phyloP scores from a whole-genome alignment of 2,329 filamentous ascomycete genomes.

The Diaporthe ilicicola region DNA sequence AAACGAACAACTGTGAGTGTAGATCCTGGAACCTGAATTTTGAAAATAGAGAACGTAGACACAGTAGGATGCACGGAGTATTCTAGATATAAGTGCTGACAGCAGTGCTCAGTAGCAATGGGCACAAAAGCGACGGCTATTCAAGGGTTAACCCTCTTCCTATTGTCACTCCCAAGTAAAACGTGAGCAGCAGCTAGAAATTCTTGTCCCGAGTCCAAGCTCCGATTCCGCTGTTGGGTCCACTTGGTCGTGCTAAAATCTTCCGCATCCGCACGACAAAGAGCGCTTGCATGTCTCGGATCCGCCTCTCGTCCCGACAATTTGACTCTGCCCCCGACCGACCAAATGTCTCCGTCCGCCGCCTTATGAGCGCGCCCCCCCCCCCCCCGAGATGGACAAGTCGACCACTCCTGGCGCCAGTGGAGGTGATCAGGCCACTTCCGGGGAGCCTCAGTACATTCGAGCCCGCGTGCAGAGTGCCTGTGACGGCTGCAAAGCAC shows the following conservation, averaged over 20 bases:
- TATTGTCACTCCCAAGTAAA: neutral
- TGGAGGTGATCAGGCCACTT: conserved; percentile 22
- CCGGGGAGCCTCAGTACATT: conserved; percentile 31
- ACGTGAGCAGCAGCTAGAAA: neutral
- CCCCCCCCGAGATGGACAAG: conserved; percentile 15
- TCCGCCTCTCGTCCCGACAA: neutral
- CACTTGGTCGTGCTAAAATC: neutral
- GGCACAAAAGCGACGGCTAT: neutral
- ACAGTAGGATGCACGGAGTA: too few species aligned
- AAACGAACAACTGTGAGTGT: too few species aligned
- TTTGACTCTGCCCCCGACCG: conserved; percentile 12
- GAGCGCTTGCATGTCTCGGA: neutral
- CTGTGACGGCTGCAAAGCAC: conserved; percentile 62
- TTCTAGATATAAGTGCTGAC: neutral
- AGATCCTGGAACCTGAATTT: too few species aligned
- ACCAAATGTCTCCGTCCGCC: conserved; percentile 20
- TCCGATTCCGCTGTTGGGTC: neutral
- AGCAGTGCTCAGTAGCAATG: neutral
- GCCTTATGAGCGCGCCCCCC: neutral
- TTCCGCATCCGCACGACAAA: conserved; percentile 14
- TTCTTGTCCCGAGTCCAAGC: neutral
- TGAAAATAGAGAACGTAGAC: too few species aligned
- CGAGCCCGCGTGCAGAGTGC: conserved; percentile 59
- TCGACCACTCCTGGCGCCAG: conserved; percentile 17
- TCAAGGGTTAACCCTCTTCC: neutral